These are phyloP conservation scores for Aspergillus cavernicola DNA, from an alignment of 495 filamentous ascomycete species.

Conservation along the genomic window DNA sequence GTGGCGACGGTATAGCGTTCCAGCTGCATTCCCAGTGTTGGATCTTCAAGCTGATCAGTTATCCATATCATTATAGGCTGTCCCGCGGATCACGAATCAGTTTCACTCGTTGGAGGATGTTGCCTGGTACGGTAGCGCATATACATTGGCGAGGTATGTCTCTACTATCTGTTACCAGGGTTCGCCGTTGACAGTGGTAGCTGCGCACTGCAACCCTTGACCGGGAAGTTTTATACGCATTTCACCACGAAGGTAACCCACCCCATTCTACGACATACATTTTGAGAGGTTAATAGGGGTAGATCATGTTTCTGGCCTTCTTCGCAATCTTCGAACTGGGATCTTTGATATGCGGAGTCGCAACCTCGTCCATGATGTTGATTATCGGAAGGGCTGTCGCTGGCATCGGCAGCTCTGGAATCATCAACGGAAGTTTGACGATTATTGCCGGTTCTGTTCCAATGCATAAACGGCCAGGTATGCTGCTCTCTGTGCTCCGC, in stretches of 20 bases:
- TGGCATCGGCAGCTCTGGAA: not conserved
- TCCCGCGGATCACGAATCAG: not conserved
- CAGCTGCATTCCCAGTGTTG: not conserved
- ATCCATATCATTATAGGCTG: no score
- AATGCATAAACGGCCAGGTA: not conserved
- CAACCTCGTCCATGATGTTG: not conserved
- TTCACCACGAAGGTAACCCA: not conserved
- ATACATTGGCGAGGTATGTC: not conserved
- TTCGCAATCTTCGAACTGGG: not conserved
- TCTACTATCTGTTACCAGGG: no score
- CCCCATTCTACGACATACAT: not conserved
- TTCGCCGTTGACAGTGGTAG: not conserved
- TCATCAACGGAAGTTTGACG: not conserved
- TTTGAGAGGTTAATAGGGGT: not conserved
- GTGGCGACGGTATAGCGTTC: not conserved
- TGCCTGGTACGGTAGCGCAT: conserved; percentile 2
- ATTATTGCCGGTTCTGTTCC: not conserved
- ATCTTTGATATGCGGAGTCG: not conserved
- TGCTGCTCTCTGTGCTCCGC: not conserved
- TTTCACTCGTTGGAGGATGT: not conserved
- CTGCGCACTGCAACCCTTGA: not conserved
- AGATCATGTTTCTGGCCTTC: not conserved
- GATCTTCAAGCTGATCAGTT: no score
- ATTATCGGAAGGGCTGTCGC: not conserved
- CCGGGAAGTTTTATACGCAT: not conserved